Evolutionary conservation across 2,329 filamentous ascomycete species (phyloP), one percentile per base, ranked within the genome.

Genomic region (Colletotrichum sojae): DNA sequence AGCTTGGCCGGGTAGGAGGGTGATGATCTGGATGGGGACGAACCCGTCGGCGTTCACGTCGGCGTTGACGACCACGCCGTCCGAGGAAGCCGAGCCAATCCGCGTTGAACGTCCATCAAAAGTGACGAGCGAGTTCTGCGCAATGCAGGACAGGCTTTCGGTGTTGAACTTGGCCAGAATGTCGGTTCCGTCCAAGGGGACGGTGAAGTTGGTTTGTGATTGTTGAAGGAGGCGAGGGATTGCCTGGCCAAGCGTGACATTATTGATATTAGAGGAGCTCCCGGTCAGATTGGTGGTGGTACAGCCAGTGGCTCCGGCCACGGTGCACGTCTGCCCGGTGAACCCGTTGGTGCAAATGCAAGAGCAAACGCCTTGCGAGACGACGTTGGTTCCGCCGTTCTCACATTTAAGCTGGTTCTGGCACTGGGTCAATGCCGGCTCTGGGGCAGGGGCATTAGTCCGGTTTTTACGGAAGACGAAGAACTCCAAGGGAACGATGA

Each of bases 291-390:
- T 81, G 10, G 86, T 85, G 1, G 85, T 87, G 1, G 86, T 86
- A 74, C 88, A 90, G 16, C 86, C 87, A 46, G 83, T 79, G 1
- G 83, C 78, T 56, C 83, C 83, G 2, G 80, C 77, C 25, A 79
- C 78, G 5, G 83, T 84, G 75, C 88, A 90, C 68, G 86, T 83
- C 22, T 81, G 80, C 15, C 87, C 86, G 0, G 92, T 95, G 78
- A 95, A 98, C 1, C 95, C 94, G 74, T 96, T 94, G 22, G 91
- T 90, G 80, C 95, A 99, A 51, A 98, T 89, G 78, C 95, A 99
- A 13, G 91, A 91, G 81, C 95, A 98, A 20, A 87, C 83, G 4
- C 89, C 87, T 65, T 89, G 84, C 16, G 87, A 88, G 20, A 94
- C 80, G 16, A 95, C 88, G 63, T 91, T 94, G 18, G 91, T 90